Evolutionary conservation across 177 flowering plant genomes (phyloP).

Genomic region (Telopea speciosissima): DNA sequence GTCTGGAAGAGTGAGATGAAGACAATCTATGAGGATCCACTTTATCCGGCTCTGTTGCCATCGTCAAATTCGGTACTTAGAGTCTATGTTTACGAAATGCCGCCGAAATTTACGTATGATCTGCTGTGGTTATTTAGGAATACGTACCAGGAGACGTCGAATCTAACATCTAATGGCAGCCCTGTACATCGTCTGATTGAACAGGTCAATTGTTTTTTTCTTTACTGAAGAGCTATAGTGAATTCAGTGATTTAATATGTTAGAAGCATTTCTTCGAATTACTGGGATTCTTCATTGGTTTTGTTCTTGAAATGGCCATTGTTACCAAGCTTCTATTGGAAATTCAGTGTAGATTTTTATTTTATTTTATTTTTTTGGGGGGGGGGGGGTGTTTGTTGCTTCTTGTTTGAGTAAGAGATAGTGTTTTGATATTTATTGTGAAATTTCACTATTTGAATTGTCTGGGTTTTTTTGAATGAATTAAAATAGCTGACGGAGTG

Average conservation of each 20-base stretch:
- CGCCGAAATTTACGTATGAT: conserved; percentile 81
- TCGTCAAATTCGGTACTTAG: conserved; percentile 30
- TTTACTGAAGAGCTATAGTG: too few relatives aligned
- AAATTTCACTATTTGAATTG: neutral
- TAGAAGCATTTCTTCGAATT: neutral
- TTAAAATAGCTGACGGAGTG: neutral
- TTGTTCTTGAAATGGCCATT: neutral
- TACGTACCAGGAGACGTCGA: conserved; percentile 66
- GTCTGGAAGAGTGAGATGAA: conserved; percentile 39
- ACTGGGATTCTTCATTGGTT: neutral
- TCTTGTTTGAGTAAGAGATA: too few relatives aligned
- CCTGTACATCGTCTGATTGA: conserved; percentile 93
- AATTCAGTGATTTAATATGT: neutral
- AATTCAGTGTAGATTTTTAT: neutral
- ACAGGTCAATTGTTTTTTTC: conserved; percentile 40
- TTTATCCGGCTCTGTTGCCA: conserved; percentile 20
- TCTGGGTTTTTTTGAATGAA: neutral
- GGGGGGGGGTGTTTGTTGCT: too few relatives aligned
- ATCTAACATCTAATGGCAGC: conserved; percentile 94
- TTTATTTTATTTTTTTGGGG: too few relatives aligned
- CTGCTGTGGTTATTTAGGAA: conserved; percentile 67
- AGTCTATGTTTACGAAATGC: conserved; percentile 95
- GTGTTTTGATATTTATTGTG: too few relatives aligned
- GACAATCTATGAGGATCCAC: conserved; percentile 31
- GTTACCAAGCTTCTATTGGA: neutral